Conservation (phyloP, 1,139 yeast species). For the Blastobotrys aristatus region DNA sequence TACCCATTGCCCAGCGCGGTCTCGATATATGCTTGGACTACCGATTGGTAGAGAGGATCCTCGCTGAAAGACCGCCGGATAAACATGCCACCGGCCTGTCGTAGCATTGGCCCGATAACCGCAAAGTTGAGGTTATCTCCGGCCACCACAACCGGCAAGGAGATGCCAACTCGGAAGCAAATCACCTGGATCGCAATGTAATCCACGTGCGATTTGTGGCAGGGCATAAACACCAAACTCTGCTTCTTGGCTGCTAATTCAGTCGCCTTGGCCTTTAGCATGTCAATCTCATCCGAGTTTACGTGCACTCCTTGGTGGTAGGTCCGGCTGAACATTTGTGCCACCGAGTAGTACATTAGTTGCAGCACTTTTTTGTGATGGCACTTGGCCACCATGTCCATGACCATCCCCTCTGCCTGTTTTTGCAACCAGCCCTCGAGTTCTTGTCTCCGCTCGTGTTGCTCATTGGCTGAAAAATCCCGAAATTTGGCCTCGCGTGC, state of each 20-base stretch:
- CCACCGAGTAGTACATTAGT: slow-evolving; percentile 36
- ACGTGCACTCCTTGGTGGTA: slow-evolving; percentile 43
- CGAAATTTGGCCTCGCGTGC: slow-evolving; percentile 27
- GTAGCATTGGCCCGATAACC: slow-evolving; percentile 44
- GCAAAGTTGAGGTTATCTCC: slow-evolving; percentile 67
- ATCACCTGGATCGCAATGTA: slow-evolving; percentile 58
- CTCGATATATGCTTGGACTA: slow-evolving; percentile 50
- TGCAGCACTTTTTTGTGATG: slow-evolving; percentile 33
- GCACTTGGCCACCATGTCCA: slow-evolving; percentile 35
- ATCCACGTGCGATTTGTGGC: slow-evolving; percentile 64
- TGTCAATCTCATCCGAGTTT: slow-evolving; percentile 32
- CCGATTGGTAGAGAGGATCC: slow-evolving; percentile 52
- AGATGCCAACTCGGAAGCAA: slow-evolving; percentile 51
- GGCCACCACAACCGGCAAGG: slow-evolving; percentile 59
- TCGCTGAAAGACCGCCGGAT: slow-evolving; percentile 43
- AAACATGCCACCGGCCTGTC: slow-evolving; percentile 41
- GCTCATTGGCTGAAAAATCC: slow-evolving; percentile 19
- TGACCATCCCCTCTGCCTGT: slow-evolving; percentile 32
- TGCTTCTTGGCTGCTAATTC: slow-evolving; percentile 36
- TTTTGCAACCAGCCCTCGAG: slow-evolving; percentile 31
- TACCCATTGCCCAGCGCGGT: slow-evolving; percentile 48
- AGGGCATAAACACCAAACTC: slow-evolving; percentile 39
- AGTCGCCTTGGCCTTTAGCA: slow-evolving; percentile 34
- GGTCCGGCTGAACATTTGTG: slow-evolving; percentile 38
- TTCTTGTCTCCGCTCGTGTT: slow-evolving; percentile 26